phyloP scores from a whole-genome alignment of 2,329 filamentous ascomycete genomes.

The Pseudonectria buxi region DNA sequence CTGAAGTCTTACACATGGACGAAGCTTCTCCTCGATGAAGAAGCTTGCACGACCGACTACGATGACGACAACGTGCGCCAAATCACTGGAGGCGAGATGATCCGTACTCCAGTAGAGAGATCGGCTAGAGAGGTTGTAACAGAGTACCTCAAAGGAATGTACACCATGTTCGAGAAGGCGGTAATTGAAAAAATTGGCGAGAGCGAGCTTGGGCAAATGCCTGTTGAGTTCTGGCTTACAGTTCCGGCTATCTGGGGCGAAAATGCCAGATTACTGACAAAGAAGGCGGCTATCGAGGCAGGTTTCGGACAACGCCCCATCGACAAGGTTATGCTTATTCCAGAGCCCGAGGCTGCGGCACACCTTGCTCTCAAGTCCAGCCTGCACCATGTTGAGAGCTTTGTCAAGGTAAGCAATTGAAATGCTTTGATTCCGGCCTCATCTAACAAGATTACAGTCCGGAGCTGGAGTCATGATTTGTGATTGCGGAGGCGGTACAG shows the following conservation, averaged over 20 bases:
- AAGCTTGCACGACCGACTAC: conserved; percentile 3
- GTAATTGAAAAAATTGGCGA: conserved; percentile 1
- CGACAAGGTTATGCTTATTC: conserved; percentile 7
- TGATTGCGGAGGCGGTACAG: conserved; percentile 3
- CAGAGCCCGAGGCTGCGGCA: conserved; percentile 10
- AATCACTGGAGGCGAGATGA: not conserved
- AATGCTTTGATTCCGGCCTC: not conserved
- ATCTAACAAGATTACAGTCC: not conserved
- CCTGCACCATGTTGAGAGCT: conserved; percentile 23
- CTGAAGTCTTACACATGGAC: conserved; percentile 11
- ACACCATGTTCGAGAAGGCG: conserved; percentile 5
- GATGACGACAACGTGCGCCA: conserved; percentile 2
- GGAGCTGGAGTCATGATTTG: conserved; percentile 3
- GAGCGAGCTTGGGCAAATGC: not conserved
- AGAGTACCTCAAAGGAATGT: conserved; percentile 6
- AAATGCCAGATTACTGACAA: conserved; percentile 5
- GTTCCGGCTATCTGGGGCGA: conserved; percentile 11
- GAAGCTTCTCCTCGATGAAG: conserved; percentile 9
- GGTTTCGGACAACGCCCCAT: conserved; percentile 1
- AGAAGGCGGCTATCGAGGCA: conserved; percentile 4
- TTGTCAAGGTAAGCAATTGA: conserved; percentile 44
- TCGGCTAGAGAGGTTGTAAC: conserved; percentile 6
- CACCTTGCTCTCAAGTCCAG: conserved; percentile 4
- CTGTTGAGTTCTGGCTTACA: conserved; percentile 9
- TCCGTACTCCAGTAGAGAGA: conserved; percentile 4